Evolutionary conservation across 192 early-diverging fungal species (phyloP).

Genomic region (Powellomyces hirtus): DNA sequence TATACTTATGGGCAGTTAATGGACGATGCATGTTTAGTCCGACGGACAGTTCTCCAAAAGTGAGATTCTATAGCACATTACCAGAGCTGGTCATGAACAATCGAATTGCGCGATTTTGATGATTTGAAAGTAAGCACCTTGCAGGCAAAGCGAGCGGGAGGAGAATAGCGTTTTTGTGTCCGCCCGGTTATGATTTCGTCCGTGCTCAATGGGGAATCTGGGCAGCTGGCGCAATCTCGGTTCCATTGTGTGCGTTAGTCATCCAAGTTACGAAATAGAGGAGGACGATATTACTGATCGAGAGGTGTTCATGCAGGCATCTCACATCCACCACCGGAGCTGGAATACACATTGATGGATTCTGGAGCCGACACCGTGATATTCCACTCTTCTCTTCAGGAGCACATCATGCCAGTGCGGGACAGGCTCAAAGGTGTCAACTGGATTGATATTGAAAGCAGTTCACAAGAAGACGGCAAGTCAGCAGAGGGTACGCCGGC

Average conservation of each 20-base stretch:
- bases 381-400: conserved; percentile 52
- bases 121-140: background rate
- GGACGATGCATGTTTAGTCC: background rate
- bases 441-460: conserved; percentile 14
- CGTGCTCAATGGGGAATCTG: conserved; percentile 45
- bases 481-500: no score
- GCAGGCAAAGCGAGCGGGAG: background rate
- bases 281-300: background rate
- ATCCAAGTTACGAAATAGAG: conserved; percentile 38
- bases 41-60: background rate
- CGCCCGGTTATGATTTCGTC: conserved; percentile 34
- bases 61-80: background rate
- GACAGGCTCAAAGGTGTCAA: background rate
- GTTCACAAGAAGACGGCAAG: no score
- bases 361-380: conserved; percentile 62
- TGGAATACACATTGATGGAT: conserved; percentile 71
- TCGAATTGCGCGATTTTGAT: no score
- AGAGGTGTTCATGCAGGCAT: conserved; percentile 35
- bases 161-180: conserved; percentile 35
- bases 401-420: conserved; percentile 25
- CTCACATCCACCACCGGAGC: conserved; percentile 72
- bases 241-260: conserved; percentile 66
- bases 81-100: background rate
- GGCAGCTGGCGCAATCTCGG: conserved; percentile 75
- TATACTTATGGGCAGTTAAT: background rate